A percentile compares a stretch with the other conserved stretches of the same genome.
Conservation (phyloP, 1,284 basidiomycete species). For the Trichosporon sp. region DNA sequence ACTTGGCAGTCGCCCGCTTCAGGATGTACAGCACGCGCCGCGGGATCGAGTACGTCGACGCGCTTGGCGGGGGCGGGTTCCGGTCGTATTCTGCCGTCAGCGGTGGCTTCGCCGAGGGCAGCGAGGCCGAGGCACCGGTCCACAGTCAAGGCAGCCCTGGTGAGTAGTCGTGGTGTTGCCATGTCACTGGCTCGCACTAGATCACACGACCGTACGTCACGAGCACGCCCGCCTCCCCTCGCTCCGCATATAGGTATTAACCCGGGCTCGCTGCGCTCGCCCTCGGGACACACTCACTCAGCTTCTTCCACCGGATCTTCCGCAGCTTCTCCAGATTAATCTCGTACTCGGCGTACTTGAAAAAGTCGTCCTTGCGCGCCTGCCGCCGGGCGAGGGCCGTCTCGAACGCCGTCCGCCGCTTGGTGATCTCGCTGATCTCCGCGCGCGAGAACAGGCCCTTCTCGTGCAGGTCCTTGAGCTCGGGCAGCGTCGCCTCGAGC, state of each 20-base stretch:
- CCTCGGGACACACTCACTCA: constrained; percentile 59
- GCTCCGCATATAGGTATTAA: too few species aligned
- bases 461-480: constrained; percentile 88
- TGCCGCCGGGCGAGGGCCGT: constrained; percentile 74
- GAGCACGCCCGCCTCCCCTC: too few species aligned
- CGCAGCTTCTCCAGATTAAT: constrained; percentile 78
- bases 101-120: background rate
- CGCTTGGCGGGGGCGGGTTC: constrained; percentile 55
- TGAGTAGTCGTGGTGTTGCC: too few species aligned
- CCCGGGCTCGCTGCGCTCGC: background rate
- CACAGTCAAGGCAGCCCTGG: too few species aligned
- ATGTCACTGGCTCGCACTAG: too few species aligned
- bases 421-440: constrained; percentile 81
- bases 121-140: too few species aligned
- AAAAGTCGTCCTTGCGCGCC: constrained; percentile 80
- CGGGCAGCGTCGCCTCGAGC: constrained; percentile 93
- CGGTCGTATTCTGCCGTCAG: constrained; percentile 37
- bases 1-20: constrained; percentile 80
- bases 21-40: constrained; percentile 82
- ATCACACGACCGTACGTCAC: too few species aligned
- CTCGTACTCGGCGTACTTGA: constrained; percentile 89
- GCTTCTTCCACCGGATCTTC: constrained; percentile 64
- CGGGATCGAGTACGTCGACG: constrained; percentile 77
- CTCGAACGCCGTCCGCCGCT: constrained; percentile 78
- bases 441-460: constrained; percentile 66